These are phyloP conservation scores for Botrytis tulipae DNA, from an alignment of 2,329 filamentous ascomycete genomes.

Conservation along the genomic window DNA sequence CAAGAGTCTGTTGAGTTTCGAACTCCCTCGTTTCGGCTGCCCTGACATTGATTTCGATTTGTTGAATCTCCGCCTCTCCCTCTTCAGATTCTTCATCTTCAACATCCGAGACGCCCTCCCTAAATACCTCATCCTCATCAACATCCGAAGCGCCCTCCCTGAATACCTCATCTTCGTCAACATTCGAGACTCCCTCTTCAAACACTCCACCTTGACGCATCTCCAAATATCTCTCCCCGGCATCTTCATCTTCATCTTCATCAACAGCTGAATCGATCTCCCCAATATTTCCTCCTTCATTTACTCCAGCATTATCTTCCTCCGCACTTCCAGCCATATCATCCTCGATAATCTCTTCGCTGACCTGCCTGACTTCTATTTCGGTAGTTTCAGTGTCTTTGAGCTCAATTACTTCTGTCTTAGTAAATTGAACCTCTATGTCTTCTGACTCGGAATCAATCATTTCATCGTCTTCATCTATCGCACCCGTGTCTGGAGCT, in stretches of 20 bases:
- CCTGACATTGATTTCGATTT: conserved; percentile 11
- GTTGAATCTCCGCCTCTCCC: neutral
- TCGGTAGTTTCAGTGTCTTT: neutral
- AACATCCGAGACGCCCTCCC: neutral
- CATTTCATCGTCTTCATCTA: neutral
- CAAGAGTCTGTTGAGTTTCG: conserved; percentile 7
- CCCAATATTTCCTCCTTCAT: neutral
- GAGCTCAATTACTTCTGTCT: neutral
- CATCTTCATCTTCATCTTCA: neutral
- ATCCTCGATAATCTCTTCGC: neutral
- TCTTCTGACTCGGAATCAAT: neutral
- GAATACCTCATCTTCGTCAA: neutral
- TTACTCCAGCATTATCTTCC: neutral
- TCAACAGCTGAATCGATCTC: neutral
- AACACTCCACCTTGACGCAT: neutral
- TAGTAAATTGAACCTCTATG: neutral
- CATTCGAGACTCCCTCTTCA: neutral
- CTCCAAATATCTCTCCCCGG: neutral
- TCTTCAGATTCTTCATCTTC: neutral
- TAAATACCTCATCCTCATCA: neutral
- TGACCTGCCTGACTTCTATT: neutral
- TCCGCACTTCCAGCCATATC: neutral
- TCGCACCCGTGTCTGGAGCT: neutral
- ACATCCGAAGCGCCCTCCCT: neutral
- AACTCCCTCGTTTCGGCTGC: conserved; percentile 11